Evolutionary conservation across 1,284 basidiomycete genomes (phyloP), one percentile per base, ranked within the genome.

Genomic region (Xerocomus minutiporus): DNA sequence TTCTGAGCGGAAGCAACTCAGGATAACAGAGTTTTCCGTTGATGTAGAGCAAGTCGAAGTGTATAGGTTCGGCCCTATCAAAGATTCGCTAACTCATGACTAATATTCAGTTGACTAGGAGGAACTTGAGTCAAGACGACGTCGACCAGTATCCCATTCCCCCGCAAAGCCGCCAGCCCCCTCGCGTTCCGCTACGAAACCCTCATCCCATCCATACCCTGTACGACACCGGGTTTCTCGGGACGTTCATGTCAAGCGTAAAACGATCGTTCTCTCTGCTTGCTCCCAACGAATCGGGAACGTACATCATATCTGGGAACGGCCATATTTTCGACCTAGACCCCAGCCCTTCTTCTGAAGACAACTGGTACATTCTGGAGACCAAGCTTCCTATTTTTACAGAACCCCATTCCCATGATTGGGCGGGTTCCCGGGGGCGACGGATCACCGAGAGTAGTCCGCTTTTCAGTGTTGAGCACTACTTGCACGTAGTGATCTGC

Each of bases 281-380:
- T 11, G 73, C 79, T 20, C 60, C 68, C 15, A 62, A 61, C 3
- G 73, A 77, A 56, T 69, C 73, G 4, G 76, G 79, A 2, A 63
- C 68, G 28, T 80, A 80, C 59, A 54, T 67, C 9, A 71, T 87
- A 38, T 63, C 71, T 12, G 72, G 73, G 12, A 67, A 75, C 39
- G 76, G 74, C 11, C 73, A 71, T 53, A 67, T 78, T 32, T 84
- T 82, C 57, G 57, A 67, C 8, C 32, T 35, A 17, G 49, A 41
- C 17, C 28, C 47, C 17, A 31, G 15, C 15, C 9, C 43, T 12
- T 39, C 54, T 46, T 3, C 49, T 29, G 52, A 63, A 8, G 57
- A 60, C 6, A 75, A 70, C n/a, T 89, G 87, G 86, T 82, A 81
- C 64, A 79, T 79, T 7, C 69, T 90, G 58, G 78, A 84, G 51